Evolutionary conservation across 1,139 yeast species (phyloP).

Genomic region (Saccharomyces hybrid): DNA sequence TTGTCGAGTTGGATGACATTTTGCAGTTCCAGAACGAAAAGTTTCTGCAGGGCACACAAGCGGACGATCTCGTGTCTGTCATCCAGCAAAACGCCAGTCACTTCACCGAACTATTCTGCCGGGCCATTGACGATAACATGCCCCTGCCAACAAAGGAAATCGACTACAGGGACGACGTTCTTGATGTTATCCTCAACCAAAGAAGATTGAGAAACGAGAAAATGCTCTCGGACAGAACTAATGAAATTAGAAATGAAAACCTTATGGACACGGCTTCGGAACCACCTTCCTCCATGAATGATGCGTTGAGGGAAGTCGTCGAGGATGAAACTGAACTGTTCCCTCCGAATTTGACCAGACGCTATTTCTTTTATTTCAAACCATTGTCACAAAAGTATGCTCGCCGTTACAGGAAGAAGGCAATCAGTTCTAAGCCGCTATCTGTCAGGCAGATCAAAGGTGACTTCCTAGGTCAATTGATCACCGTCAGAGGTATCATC

Average conservation of each 20-base stretch:
- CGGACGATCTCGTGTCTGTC: slow-evolving; percentile 25
- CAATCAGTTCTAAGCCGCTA: slow-evolving; percentile 43
- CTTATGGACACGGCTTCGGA: slow-evolving; percentile 31
- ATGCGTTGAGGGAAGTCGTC: slow-evolving; percentile 28
- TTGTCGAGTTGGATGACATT: slow-evolving; percentile 79
- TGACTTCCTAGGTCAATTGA: slow-evolving; percentile 69
- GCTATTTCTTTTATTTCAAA: slow-evolving; percentile 79
- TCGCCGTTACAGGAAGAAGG: slow-evolving; percentile 17
- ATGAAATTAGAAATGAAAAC: slow-evolving; percentile 46
- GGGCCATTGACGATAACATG: slow-evolving; percentile 69
- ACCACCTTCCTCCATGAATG: slow-evolving; percentile 20
- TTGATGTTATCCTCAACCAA: slow-evolving; percentile 89
- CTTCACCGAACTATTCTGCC: slow-evolving; percentile 68
- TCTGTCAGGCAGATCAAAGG: slow-evolving; percentile 91
- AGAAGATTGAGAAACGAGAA: slow-evolving; percentile 75
- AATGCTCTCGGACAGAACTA: slow-evolving; percentile 33
- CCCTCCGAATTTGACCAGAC: slow-evolving; percentile 79
- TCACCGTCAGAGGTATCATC: slow-evolving; percentile 88
- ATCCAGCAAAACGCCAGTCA: slow-evolving; percentile 69
- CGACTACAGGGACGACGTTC: slow-evolving; percentile 76
- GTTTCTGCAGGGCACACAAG: slow-evolving; percentile 22
- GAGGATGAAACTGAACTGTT: slow-evolving; percentile 44
- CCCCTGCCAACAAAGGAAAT: slow-evolving; percentile 75
- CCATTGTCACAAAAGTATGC: slow-evolving; percentile 46
- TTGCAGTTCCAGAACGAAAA: slow-evolving; percentile 47